Percentiles rank a stretch among this genome's conserved stretches.
Evolutionary conservation across 495 filamentous ascomycete genomes (phyloP).

Genomic region (Hypoxylon crocopeplum): DNA sequence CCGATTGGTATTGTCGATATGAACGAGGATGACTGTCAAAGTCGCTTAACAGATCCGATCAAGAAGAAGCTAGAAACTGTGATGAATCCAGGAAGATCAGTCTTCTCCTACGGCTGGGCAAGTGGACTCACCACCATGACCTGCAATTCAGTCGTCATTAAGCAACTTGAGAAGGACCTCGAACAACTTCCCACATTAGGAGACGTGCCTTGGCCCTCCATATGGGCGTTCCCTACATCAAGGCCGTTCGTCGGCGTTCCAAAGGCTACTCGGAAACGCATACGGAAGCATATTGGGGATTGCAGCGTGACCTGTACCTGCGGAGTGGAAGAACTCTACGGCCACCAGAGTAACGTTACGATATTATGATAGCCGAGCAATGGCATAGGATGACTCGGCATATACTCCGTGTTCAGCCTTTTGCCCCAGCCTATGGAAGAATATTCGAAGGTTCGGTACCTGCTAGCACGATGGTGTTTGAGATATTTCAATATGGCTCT

Average conservation of each 20-base stretch:
- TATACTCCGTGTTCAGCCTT: too few relatives aligned
- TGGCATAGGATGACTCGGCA: not conserved
- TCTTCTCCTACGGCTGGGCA: conserved; percentile 42
- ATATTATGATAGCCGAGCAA: conserved; percentile 9
- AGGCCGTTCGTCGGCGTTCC: conserved; percentile 39
- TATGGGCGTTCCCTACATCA: conserved; percentile 41
- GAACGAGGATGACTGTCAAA: conserved; percentile 21
- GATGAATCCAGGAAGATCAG: conserved; percentile 38
- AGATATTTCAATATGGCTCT: conserved; percentile 4
- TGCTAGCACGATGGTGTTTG: not conserved
- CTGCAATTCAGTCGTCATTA: conserved; percentile 38
- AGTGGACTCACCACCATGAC: conserved; percentile 41
- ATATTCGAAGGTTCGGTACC: conserved; percentile 15
- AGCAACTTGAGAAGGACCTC: conserved; percentile 40
- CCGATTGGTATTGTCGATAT: conserved; percentile 38
- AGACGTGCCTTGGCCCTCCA: conserved; percentile 34
- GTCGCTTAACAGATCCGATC: conserved; percentile 11
- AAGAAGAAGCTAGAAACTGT: conserved; percentile 24
- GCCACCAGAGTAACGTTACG: conserved; percentile 29
- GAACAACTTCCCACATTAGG: conserved; percentile 30
- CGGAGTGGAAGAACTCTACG: conserved; percentile 33
- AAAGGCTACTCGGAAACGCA: conserved; percentile 24
- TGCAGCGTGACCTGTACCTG: conserved; percentile 34
- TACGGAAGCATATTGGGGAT: conserved; percentile 38
- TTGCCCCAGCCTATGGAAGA: too few relatives aligned